Evolutionary conservation across 2,329 filamentous ascomycete species (phyloP).

Genomic region (Harringtonia aguacate): DNA sequence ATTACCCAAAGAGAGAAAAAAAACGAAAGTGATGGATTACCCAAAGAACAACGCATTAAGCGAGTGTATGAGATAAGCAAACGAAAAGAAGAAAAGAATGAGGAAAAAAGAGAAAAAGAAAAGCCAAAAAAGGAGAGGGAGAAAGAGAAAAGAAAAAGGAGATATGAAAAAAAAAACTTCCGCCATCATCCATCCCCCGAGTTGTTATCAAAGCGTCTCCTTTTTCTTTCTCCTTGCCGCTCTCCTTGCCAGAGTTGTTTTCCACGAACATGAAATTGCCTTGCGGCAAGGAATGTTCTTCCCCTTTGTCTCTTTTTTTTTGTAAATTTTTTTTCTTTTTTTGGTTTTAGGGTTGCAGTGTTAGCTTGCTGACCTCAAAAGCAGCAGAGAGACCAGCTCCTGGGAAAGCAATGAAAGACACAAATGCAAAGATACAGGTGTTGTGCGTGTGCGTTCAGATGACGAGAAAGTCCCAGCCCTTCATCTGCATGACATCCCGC

Average conservation of each 20-base stretch:
- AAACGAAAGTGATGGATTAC: too few relatives aligned
- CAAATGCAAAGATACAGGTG: slow-evolving; percentile 6
- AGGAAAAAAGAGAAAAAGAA: neutral
- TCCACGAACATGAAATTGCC: neutral
- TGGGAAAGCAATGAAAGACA: slow-evolving; percentile 15
- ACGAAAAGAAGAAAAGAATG: neutral
- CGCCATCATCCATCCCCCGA: too few relatives aligned
- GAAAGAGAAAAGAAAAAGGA: neutral
- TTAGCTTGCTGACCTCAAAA: neutral
- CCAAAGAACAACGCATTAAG: neutral
- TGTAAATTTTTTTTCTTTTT: neutral
- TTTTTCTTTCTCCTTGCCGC: too few relatives aligned
- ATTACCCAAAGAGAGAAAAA: neutral
- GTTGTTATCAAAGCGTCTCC: too few relatives aligned
- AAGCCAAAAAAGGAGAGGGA: neutral
- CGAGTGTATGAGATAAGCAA: too few relatives aligned
- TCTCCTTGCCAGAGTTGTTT: too few relatives aligned
- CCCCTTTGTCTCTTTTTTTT: too few relatives aligned
- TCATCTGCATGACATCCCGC: slow-evolving; percentile 86
- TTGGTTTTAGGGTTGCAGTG: too few relatives aligned
- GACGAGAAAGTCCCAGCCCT: slow-evolving; percentile 86
- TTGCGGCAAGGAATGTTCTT: neutral
- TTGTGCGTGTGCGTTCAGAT: slow-evolving; percentile 19
- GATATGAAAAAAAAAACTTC: slow-evolving; percentile 1
- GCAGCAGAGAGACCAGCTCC: too few relatives aligned